A percentile compares a stretch with the other conserved stretches of the same genome.
Evolutionary conservation across 1,284 basidiomycete genomes (phyloP).

Genomic region (Papiliotrema laurentii): DNA sequence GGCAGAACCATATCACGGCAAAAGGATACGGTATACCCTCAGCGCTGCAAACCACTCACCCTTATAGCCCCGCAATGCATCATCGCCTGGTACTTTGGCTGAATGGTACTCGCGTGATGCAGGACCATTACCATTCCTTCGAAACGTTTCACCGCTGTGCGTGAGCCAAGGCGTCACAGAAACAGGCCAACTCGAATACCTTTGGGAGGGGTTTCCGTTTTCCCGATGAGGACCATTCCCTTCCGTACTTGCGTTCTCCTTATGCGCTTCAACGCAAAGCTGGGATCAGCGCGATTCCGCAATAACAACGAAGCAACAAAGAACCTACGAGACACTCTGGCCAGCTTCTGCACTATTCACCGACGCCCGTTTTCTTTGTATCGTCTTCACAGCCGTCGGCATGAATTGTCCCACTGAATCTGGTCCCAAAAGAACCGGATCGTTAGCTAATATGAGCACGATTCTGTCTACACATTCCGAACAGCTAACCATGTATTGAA

Average conservation of each 20-base stretch:
- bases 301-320: not conserved
- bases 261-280: conserved; percentile 83
- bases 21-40: too few relatives aligned
- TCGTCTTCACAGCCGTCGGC: conserved; percentile 76
- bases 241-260: conserved; percentile 79
- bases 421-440: conserved; percentile 80
- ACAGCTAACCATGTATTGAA: conserved; percentile 53
- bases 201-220: conserved; percentile 69
- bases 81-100: conserved; percentile 76
- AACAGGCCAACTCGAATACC: conserved; percentile 62
- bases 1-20: too few relatives aligned
- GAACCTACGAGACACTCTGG: conserved; percentile 71
- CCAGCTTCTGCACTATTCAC: conserved; percentile 86
- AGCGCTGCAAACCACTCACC: conserved; percentile 12
- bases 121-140: conserved; percentile 42
- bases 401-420: conserved; percentile 89
- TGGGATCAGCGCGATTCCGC: conserved; percentile 8
- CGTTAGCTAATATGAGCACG: conserved; percentile 55
- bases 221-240: conserved; percentile 86
- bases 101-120: conserved; percentile 87
- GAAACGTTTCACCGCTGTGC: conserved; percentile 30
- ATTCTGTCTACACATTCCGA: not conserved
- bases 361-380: conserved; percentile 86
- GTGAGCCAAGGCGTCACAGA: conserved; percentile 1
- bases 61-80: conserved; percentile 40